Evolutionary conservation across 306 rosid genomes (phyloP).

Genomic region (Begonia masoniana): DNA sequence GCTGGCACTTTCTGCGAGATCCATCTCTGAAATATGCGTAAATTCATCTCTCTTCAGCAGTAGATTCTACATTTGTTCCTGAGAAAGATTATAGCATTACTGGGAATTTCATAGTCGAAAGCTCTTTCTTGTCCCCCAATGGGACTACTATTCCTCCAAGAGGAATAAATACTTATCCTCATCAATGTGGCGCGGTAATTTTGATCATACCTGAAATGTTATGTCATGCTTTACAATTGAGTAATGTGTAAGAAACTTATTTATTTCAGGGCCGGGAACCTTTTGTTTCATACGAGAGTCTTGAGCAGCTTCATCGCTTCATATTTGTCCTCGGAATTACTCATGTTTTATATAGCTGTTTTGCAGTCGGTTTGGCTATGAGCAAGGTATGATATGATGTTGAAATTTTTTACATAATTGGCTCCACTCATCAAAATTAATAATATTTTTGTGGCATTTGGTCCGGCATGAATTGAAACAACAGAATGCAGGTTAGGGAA

Average conservation of each 20-base stretch:
- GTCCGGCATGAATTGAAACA: neutral
- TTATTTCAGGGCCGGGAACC: conserved; percentile 79
- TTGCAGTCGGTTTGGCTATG: conserved; percentile 93
- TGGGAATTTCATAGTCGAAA: conserved; percentile 22
- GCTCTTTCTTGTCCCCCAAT: conserved; percentile 25
- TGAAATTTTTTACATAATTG: neutral
- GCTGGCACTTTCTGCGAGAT: conserved; percentile 81
- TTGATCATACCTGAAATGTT: conserved; percentile 2
- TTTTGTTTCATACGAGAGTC: conserved; percentile 91
- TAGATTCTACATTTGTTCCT: conserved; percentile 61
- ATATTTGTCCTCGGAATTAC: conserved; percentile 89
- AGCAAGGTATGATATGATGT: conserved; percentile 40
- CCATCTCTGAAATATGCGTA: conserved; percentile 88
- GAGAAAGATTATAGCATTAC: conserved; percentile 31
- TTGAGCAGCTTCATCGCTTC: conserved; percentile 91
- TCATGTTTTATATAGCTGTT: conserved; percentile 82
- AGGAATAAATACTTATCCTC: conserved; percentile 15
- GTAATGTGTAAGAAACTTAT: conserved; percentile 6
- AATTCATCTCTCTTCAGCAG: conserved; percentile 69
- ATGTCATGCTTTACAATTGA: neutral
- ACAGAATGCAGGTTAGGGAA: too few relatives aligned
- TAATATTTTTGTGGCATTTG: neutral
- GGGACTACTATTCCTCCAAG: conserved; percentile 25
- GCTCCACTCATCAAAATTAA: neutral
- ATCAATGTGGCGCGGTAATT: conserved; percentile 71